Base-by-base conservation (phyloP, 2,329 filamentous ascomycete genomes). In the Epichloe coenophiala region DNA sequence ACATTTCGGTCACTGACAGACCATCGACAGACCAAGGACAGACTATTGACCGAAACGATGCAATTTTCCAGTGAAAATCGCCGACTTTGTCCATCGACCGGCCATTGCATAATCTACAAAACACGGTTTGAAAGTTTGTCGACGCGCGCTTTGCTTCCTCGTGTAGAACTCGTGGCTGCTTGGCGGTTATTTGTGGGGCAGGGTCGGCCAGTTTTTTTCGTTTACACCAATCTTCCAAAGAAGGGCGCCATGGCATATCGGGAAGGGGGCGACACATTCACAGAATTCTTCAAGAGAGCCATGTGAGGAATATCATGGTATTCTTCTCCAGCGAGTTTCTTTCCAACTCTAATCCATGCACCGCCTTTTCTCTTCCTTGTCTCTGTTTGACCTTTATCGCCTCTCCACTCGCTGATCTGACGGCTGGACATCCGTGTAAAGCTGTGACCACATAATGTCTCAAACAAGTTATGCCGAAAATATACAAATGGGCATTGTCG, bases 401-500 rank as follows among this genome's bases (percentile, higher is more conserved):
- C 23, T 21, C 9, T 11, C 6, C 21, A 27, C 17, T 48, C 40
- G 38, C 38, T 48, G 21, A 31, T 35, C 46, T 31, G 23, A 48
- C 11, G 11, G 27, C 38, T 17, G 7, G 27, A 27, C 7, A 35
- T 41, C 46, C 23, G 33, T 35, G 13, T 23, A 44, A 27, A 42
- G 19, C 12, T 42, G 12, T 23, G 17, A 12, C 19, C 12, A 19
- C 6, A 19, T 12, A 12, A 42, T 13, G 2, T 42, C 19, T 44
- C 7, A 47, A 23, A 38, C 33, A 33, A 41, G 33, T 43, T 43
- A 38, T 51, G 45, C 49, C 36, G n/a, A 42, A 48, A 45, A 42
- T 48, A 48, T 47, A 44, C 38, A 21, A 51, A 37, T 13, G 37
- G 19, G 19, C 17, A 27, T 39, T 13, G 27, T 11, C 21, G 17